Evolutionary conservation across 2,329 filamentous ascomycete genomes (phyloP).

Genomic region (Bertia moriformis): DNA sequence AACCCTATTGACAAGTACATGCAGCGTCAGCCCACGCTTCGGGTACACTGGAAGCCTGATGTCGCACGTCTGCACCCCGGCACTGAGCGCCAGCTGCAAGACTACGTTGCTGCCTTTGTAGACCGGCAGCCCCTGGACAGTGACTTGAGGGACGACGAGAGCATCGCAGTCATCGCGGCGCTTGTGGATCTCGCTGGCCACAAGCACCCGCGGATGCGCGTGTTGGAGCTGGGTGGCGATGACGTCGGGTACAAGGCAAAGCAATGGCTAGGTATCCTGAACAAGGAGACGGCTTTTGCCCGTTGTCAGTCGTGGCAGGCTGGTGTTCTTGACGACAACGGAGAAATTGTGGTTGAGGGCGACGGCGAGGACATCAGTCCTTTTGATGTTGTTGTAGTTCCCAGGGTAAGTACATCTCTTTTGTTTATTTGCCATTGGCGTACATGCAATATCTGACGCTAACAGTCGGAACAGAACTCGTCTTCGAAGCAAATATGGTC

Average conservation of each 20-base stretch:
- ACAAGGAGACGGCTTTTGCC: slow-evolving; percentile 3
- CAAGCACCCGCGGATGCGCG: slow-evolving; percentile 6
- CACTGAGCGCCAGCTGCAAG: background rate
- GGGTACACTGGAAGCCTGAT: too few species aligned
- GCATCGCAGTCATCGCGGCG: background rate
- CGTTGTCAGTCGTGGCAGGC: slow-evolving; percentile 3
- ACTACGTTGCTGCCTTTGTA: slow-evolving; percentile 2
- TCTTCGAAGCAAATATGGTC: too few species aligned
- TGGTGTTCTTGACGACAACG: slow-evolving; percentile 1
- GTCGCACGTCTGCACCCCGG: slow-evolving; percentile 2
- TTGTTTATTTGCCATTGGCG: too few species aligned
- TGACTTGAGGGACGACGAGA: background rate
- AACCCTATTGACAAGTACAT: too few species aligned
- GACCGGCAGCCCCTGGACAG: background rate
- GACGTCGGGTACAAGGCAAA: slow-evolving; percentile 2
- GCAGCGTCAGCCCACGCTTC: too few species aligned
- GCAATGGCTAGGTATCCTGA: slow-evolving; percentile 2
- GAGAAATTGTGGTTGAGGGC: slow-evolving; percentile 1
- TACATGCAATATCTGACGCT: too few species aligned
- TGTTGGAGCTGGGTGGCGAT: slow-evolving; percentile 5
- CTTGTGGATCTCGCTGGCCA: slow-evolving; percentile 6
- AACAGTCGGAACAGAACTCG: too few species aligned
- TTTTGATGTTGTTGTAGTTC: too few species aligned
- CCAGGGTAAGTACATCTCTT: too few species aligned
- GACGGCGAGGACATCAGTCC: slow-evolving; percentile 2